Conservation (phyloP, 176 grass and related monocot species). For the Aegilops tauschii region DNA sequence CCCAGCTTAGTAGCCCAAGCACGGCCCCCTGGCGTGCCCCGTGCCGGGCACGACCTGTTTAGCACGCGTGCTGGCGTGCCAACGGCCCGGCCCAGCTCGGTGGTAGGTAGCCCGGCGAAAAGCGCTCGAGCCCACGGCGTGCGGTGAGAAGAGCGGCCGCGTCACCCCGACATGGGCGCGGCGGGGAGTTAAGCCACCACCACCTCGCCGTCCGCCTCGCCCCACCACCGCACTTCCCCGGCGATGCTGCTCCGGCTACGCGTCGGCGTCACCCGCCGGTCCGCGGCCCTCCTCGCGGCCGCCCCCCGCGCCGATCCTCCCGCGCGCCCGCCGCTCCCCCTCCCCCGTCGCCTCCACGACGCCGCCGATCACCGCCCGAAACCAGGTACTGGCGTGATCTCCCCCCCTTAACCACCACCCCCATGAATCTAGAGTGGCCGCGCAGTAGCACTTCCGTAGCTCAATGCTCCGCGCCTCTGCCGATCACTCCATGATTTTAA, state of each 20-base stretch:
- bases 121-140: not conserved
- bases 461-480: not conserved
- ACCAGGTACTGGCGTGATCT: constrained; percentile 4
- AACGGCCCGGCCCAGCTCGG: no score
- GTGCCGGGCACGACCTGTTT: no score
- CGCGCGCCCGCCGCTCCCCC: not conserved
- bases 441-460: not conserved
- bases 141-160: not conserved
- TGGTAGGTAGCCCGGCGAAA: not conserved
- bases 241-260: constrained; percentile 27
- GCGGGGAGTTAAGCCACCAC: not conserved
- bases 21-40: no score
- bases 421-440: no score
- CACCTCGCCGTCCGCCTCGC: not conserved
- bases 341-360: constrained; percentile 24
- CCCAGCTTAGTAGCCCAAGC: no score
- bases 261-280: not conserved
- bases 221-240: not conserved
- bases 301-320: not conserved
- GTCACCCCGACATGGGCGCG: not conserved
- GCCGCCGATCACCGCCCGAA: not conserved
- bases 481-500: not conserved
- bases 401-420: not conserved
- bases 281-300: not conserved
- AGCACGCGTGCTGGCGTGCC: no score